Base-by-base conservation (phyloP, 139 green algal genomes). In the Pseudopediastrum boryanum region DNA sequence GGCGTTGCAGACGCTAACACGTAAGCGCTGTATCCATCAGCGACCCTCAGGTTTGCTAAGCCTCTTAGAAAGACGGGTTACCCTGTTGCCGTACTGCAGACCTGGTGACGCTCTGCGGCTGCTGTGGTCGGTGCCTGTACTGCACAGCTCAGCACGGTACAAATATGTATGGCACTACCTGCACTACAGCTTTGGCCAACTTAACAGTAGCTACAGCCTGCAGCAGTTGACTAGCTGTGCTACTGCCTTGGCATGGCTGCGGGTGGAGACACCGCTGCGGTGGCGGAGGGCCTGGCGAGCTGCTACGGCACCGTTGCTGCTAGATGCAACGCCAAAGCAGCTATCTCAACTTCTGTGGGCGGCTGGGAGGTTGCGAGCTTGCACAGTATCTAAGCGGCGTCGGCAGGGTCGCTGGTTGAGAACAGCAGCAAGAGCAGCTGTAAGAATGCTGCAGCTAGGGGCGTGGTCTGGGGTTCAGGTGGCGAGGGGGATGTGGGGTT, bases 401-500 rank as follows among this genome's bases (percentile, higher is more conserved):
- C 35, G 62, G 7, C 35, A 71, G 4, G 33, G 23, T 10, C 31
- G 42, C 2, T 81, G 74, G 74, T 46, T 81, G 7, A 25, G 35
- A 46, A 27, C 39, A 38, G 62, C 62, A n/a, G 62, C 62, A 31
- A 12, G 10, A 8, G 42, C 39, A 21, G 31, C 74, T 10, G 74
- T 25, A 0, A 19, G 38, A 2, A 27, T n/a, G 10, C 23, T 74
- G 10, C 1, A n/a, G 31, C 35, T 25, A 9, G n/a, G 54, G 10
- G 8, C 7, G 54, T 81, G 74, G 74, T 56, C 44, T 39, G n/a
- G 42, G 31, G 8, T n/a, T n/a, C 62, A 81, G 23, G 3, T 51
- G 33, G 65, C 74, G 19, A 21, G 43, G 50, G 74, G 59, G 10
- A 33, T 81, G 33, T 81, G 74, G 74, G 74, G 74, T 38, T 38